Percentiles rank a stretch among this genome's conserved stretches.
phyloP scores from a whole-genome alignment of 805 yeast species.

The Tetrapisispora arboricola region DNA sequence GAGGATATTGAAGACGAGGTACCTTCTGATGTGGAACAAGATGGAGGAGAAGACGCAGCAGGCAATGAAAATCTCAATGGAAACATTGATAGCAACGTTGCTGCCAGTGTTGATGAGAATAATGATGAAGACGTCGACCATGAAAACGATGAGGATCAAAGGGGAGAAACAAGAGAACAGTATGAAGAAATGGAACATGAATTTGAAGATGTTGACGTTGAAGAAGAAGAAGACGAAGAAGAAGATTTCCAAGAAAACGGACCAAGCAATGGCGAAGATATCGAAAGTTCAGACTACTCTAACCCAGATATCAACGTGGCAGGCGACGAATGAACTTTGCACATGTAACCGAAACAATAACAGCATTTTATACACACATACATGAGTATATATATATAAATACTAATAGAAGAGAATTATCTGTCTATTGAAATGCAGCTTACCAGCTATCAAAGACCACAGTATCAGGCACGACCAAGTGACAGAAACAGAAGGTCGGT shows the following conservation, averaged over 20 bases:
- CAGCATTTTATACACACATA: too few species aligned
- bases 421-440: too few species aligned
- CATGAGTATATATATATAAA: too few species aligned
- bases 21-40: background rate
- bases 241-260: constrained; percentile 36
- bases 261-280: constrained; percentile 51
- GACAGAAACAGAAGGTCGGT: too few species aligned
- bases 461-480: too few species aligned
- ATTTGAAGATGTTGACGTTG: constrained; percentile 33
- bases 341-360: too few species aligned
- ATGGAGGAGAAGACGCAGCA: background rate
- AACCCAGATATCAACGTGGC: background rate
- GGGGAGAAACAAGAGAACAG: constrained; percentile 32
- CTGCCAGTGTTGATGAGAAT: constrained; percentile 1
- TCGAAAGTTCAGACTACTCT: background rate
- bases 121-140: constrained; percentile 1
- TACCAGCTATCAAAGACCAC: too few species aligned
- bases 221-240: constrained; percentile 31
- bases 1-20: background rate
- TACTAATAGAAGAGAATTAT: too few species aligned
- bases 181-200: constrained; percentile 38
- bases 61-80: too few species aligned
- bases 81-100: too few species aligned
- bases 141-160: background rate
- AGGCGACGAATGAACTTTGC: background rate